phyloP scores from a whole-genome alignment of 768 basidiomycete species.

The Podaxis rugospora region DNA sequence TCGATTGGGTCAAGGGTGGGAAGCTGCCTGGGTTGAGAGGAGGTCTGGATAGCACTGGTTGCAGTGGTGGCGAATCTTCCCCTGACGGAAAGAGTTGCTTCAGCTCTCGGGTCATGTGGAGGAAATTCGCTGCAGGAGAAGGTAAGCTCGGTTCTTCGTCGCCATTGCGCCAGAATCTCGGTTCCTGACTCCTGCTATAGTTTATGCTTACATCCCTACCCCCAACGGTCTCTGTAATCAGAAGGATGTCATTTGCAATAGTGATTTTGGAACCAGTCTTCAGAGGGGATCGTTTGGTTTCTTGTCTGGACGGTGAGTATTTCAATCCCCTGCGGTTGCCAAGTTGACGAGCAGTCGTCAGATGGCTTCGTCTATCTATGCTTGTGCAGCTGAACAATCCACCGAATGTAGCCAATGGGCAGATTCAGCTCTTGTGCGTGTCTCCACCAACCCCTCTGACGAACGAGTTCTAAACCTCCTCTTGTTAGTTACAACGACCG shows the following conservation, averaged over 20 bases:
- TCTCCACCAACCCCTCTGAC: neutral
- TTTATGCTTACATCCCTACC: constrained; percentile 77
- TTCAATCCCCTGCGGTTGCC: constrained; percentile 9
- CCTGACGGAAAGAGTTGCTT: constrained; percentile 69
- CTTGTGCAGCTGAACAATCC: constrained; percentile 78
- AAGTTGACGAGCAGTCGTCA: constrained; percentile 18
- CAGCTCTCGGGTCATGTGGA: constrained; percentile 75
- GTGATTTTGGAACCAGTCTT: constrained; percentile 75
- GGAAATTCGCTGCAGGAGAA: constrained; percentile 60
- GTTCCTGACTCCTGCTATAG: constrained; percentile 30
- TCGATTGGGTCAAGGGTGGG: constrained; percentile 71
- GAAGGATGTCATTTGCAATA: constrained; percentile 57
- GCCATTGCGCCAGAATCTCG: neutral
- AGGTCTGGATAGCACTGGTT: constrained; percentile 56
- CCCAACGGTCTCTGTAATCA: constrained; percentile 56
- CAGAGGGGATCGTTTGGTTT: constrained; percentile 65
- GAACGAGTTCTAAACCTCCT: neutral
- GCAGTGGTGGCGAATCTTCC: constrained; percentile 58
- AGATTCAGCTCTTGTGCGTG: constrained; percentile 64
- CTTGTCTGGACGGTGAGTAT: constrained; percentile 53
- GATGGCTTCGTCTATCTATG: constrained; percentile 71
- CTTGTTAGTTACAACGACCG: constrained; percentile 63
- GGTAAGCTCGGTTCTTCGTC: constrained; percentile 34
- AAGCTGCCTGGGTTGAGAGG: constrained; percentile 78
- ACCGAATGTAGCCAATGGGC: constrained; percentile 65